Evolutionary conservation across 345 rosid species (phyloP).

Genomic region (Populus euphratica): DNA sequence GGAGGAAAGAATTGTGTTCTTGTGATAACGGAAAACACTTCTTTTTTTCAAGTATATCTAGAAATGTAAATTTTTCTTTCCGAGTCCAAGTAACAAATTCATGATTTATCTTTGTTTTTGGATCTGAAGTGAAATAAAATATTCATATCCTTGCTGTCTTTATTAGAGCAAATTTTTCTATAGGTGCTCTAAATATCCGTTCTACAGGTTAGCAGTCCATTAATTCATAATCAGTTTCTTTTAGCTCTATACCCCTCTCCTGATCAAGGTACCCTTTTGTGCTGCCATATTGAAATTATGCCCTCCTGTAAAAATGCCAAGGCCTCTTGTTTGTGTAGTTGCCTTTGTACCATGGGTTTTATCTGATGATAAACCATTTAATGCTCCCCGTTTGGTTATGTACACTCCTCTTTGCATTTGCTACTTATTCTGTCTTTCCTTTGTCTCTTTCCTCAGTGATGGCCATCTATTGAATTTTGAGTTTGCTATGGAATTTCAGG

Average conservation of each 20-base stretch:
- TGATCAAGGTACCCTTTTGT: background rate
- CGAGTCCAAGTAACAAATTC: background rate
- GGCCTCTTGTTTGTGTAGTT: background rate
- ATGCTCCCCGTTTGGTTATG: background rate
- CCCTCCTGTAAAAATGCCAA: background rate
- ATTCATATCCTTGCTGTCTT: background rate
- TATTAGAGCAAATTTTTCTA: background rate
- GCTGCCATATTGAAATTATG: background rate
- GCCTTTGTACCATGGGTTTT: background rate
- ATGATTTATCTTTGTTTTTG: background rate
- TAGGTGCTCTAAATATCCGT: background rate
- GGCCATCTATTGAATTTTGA: background rate
- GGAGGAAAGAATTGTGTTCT: background rate
- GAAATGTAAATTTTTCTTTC: background rate
- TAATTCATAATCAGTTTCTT: background rate
- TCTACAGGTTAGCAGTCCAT: background rate
- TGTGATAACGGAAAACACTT: background rate
- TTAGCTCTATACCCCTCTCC: background rate
- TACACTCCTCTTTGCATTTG: background rate
- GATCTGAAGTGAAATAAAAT: too few species aligned
- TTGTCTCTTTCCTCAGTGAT: background rate
- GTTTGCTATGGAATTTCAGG: slow-evolving; percentile 30
- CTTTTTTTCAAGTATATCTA: background rate
- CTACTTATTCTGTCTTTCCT: background rate
- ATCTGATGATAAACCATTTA: background rate